phyloP scores from a whole-genome alignment of 352 stramenopile genomes.

The Globisporangium irregulare region DNA sequence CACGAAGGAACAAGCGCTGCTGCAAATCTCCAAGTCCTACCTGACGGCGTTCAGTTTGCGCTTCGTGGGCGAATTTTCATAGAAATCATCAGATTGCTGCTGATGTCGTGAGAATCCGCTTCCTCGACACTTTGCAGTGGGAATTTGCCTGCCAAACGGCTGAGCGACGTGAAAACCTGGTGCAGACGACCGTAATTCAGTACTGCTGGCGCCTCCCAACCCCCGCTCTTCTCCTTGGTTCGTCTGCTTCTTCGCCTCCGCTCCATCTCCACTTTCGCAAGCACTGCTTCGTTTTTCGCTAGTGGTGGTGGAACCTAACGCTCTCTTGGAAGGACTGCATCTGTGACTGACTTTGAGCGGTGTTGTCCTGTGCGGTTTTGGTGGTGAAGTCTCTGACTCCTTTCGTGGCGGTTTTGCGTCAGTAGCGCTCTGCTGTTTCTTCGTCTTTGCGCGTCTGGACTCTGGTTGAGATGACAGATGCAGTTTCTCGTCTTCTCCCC shows the following conservation, averaged over 20 bases:
- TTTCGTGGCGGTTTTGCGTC: not conserved
- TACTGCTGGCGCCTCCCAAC: not conserved
- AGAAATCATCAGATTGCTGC: not conserved
- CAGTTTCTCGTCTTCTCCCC: not conserved
- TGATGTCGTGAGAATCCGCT: not conserved
- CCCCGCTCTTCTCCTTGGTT: not conserved
- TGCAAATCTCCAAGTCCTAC: slow-evolving; percentile 10
- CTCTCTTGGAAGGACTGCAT: not conserved
- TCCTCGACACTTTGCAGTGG: not conserved
- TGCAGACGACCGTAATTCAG: not conserved
- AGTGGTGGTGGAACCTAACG: not conserved
- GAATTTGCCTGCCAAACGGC: not conserved
- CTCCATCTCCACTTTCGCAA: not conserved
- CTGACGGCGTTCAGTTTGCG: slow-evolving; percentile 23
- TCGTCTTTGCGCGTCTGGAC: not conserved
- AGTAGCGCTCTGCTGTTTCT: not conserved
- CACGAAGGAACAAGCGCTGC: not conserved
- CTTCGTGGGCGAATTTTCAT: slow-evolving; percentile 27
- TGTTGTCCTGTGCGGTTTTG: not conserved
- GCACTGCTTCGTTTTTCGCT: too few relatives aligned
- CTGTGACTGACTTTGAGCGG: not conserved
- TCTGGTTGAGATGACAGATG: not conserved
- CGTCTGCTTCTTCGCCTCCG: not conserved
- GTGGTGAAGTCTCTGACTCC: not conserved
- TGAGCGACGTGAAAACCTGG: not conserved